Evolutionary conservation across 345 rosid genomes (phyloP).

Genomic region (Eucalyptus leucophloia): DNA sequence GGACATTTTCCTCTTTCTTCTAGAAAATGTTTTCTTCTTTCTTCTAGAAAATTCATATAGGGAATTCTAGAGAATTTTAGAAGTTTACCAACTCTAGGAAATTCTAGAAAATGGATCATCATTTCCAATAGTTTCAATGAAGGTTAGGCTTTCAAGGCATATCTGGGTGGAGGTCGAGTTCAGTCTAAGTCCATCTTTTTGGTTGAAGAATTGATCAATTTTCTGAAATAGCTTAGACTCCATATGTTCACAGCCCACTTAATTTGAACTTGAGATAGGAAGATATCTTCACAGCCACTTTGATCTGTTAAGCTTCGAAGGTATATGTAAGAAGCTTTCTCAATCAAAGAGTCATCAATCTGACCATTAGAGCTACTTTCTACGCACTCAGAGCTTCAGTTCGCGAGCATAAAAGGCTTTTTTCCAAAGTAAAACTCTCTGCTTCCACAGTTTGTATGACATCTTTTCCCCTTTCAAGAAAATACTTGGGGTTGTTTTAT

Average conservation of each 20-base stretch:
- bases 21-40: no score
- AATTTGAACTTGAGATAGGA: neutral
- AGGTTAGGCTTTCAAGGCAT: neutral
- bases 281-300: neutral
- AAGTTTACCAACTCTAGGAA: no score
- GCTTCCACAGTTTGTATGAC: neutral
- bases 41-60: no score
- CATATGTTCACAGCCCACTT: neutral
- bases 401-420: neutral
- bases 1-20: no score
- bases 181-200: neutral
- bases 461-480: neutral
- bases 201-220: neutral
- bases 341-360: neutral
- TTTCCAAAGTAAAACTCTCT: neutral
- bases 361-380: neutral
- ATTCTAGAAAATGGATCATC: no score
- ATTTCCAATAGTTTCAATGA: no score
- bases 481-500: neutral
- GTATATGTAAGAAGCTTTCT: neutral
- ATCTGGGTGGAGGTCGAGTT: neutral
- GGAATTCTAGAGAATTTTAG: no score
- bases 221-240: neutral
- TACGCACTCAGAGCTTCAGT: neutral
- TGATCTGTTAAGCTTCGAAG: neutral